Evolutionary conservation across 176 grass and related monocot genomes (phyloP), one percentile per base, ranked within the genome.

Genomic region (Luzula sylvatica): DNA sequence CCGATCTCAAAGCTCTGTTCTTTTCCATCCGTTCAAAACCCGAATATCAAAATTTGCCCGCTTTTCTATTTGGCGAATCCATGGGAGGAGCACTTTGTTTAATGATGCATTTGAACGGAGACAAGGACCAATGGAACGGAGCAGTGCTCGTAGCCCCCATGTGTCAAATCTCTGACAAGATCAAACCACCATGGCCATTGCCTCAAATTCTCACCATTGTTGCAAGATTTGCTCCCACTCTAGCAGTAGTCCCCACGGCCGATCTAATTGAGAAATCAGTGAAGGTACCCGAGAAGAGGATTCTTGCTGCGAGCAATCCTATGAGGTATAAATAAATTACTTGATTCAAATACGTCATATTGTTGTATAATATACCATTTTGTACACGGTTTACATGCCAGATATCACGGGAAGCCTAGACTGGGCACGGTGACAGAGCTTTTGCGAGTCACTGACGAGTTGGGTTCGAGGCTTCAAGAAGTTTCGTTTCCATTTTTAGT

Each of bases 81-180:
- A 78, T 95, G 83, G 83, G 89, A 20, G 89, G 80, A 17, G 89
- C 89, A 42, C 65, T 95, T 78, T 81, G 89, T 66, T 81, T 95
- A 52, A 61, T 88, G 47, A 57, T 82, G 70, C 89, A 95, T 58
- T 79, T 95, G 56, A 70, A 53, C 42, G 57, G 73, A 61, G 68
- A 3, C 13, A 72, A 73, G 1, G 70, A 32, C 1, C 73, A 70
- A 23, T 95, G 89, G 89, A 70, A 69, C 1, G 89, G 89, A 14
- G 76, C 77, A 23, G 80, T 95, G 5, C 89, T 95, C 3, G 89
- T 95, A 3, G 83, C 83, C 4, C 89, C 89, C 28, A 95, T 88
- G 83, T 95, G 89, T 73, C 81, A 19, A 80, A 95, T 95, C 69
- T 88, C 83, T 18, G 83, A 95, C 52, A 50, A 73, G 46, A 78